Evolutionary conservation across 202 grass and related monocot species (phyloP).

Genomic region (Bolboschoenoplectus hybrid): DNA sequence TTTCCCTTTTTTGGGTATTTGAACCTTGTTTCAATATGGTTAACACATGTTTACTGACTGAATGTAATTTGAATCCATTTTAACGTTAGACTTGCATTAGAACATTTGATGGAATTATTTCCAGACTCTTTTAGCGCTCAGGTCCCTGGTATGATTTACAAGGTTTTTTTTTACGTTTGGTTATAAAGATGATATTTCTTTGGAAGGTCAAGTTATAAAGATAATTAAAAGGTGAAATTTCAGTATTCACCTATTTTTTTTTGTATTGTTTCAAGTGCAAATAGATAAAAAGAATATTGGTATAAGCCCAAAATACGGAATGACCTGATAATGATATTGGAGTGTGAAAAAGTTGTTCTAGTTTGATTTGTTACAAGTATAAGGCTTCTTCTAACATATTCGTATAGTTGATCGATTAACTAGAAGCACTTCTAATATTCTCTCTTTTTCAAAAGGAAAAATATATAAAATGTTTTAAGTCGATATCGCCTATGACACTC

Average conservation of each 20-base stretch:
- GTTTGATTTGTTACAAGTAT: neutral
- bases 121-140: neutral
- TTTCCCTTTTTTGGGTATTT: neutral
- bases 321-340: neutral
- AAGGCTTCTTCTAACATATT: neutral
- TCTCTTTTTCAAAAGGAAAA: no score
- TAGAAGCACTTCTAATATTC: no score
- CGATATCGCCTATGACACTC: no score
- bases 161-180: neutral
- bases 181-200: no score
- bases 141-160: neutral
- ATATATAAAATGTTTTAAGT: no score
- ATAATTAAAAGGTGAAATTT: no score
- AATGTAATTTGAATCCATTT: neutral
- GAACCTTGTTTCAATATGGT: conserved; percentile 26
- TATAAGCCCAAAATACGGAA: neutral
- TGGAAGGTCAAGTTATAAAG: no score
- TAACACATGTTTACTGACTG: neutral
- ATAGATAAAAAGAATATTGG: neutral
- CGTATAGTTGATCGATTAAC: neutral
- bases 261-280: neutral
- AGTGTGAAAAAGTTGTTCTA: neutral
- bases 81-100: neutral
- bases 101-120: neutral
- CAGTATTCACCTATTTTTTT: no score